These are phyloP conservation scores for Onygenales sp. DNA, from an alignment of 2,329 filamentous ascomycete species.

Conservation along the genomic window DNA sequence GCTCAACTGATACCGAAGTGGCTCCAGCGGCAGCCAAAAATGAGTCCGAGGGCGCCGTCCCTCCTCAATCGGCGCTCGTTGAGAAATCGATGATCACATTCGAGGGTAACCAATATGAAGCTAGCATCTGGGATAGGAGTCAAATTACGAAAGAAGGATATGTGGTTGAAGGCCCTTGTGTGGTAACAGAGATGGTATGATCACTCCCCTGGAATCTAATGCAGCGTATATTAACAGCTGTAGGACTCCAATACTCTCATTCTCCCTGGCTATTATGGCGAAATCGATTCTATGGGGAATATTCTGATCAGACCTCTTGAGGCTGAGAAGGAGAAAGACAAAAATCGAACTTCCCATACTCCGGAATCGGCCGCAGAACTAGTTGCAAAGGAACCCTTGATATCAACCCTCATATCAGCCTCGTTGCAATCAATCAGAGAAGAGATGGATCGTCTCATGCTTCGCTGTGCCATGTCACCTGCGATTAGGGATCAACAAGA, in stretches of 20 bases:
- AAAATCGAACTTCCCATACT: slow-evolving; percentile 26
- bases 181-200: slow-evolving; percentile 31
- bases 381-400: slow-evolving; percentile 30
- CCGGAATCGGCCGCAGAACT: slow-evolving; percentile 20
- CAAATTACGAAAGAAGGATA: slow-evolving; percentile 32
- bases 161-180: slow-evolving; percentile 18
- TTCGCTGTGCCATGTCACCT: slow-evolving; percentile 43
- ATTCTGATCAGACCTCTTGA: slow-evolving; percentile 30
- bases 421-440: slow-evolving; percentile 37
- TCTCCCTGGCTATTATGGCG: slow-evolving; percentile 37
- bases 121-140: slow-evolving; percentile 37
- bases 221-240: background rate
- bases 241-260: slow-evolving; percentile 42
- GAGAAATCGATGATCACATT: slow-evolving; percentile 31
- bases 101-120: slow-evolving; percentile 31
- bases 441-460: slow-evolving; percentile 44
- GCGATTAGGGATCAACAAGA: slow-evolving; percentile 44
- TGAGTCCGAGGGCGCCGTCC: background rate
- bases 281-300: slow-evolving; percentile 40
- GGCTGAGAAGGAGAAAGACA: slow-evolving; percentile 18
- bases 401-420: slow-evolving; percentile 37
- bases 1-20: slow-evolving; percentile 33
- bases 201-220: background rate
- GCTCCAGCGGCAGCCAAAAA: slow-evolving; percentile 11
- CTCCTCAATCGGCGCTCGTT: slow-evolving; percentile 22